Percentiles rank a stretch among this genome's conserved stretches.
phyloP scores from a whole-genome alignment of 139 green algal species.

The Tetraselmis chui region DNA sequence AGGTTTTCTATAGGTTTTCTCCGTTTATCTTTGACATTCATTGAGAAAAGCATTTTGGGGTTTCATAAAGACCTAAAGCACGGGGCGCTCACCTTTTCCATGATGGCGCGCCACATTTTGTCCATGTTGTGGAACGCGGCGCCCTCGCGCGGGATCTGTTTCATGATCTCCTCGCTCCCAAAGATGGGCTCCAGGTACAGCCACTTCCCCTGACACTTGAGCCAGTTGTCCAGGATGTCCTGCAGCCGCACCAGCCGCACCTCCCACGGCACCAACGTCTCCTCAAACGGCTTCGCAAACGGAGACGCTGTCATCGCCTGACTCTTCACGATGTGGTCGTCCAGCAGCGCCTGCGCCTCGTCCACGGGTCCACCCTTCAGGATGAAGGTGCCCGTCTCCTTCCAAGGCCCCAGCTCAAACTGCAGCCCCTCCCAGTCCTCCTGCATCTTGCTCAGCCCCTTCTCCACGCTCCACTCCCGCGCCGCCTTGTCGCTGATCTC shows the following conservation, averaged over 20 bases:
- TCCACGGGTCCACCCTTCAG: conserved; percentile 60
- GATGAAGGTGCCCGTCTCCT: conserved; percentile 54
- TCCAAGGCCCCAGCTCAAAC: conserved; percentile 61
- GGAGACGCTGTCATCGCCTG: conserved; percentile 53
- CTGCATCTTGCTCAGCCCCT: conserved; percentile 43
- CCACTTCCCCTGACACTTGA: conserved; percentile 40
- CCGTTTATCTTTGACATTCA: no score
- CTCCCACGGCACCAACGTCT: conserved; percentile 56
- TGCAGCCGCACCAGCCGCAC: conserved; percentile 51
- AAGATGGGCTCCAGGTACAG: conserved; percentile 51
- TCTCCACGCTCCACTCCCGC: conserved; percentile 49
- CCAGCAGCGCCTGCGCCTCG: conserved; percentile 67
- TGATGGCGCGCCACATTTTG: conserved; percentile 57
- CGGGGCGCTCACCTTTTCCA: conserved; percentile 46
- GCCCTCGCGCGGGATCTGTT: conserved; percentile 46
- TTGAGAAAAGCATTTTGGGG: no score
- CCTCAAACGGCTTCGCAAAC: conserved; percentile 48
- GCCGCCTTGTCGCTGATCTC: conserved; percentile 38
- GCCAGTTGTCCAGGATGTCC: conserved; percentile 44
- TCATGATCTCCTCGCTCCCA: conserved; percentile 42
- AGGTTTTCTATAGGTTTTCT: no score
- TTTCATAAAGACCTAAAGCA: no score
- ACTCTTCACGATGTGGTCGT: conserved; percentile 72
- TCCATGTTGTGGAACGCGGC: conserved; percentile 45
- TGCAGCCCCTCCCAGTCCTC: conserved; percentile 41